Percentiles rank a stretch among this genome's conserved stretches.
These are phyloP conservation scores for Boletus pseudopeckii DNA, from an alignment of 768 basidiomycete species.

Conservation along the genomic window DNA sequence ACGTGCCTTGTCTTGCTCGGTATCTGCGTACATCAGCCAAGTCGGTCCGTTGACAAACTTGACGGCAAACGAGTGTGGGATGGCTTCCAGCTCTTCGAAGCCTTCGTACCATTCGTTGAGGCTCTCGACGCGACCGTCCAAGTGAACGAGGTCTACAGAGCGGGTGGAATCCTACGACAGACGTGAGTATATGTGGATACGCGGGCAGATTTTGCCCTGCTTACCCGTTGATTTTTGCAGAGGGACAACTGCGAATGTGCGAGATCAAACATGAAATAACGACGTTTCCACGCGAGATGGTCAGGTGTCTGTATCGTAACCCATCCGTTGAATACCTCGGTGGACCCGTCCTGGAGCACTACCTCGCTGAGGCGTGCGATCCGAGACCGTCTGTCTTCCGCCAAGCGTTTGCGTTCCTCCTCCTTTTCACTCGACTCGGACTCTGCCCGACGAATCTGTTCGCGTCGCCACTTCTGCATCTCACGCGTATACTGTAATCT, in stretches of 20 bases:
- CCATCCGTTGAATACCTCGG: conserved; percentile 50
- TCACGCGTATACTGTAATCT: conserved; percentile 49
- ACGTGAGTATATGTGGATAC: conserved; percentile 1
- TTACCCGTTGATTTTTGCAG: conserved; percentile 51
- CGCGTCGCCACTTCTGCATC: conserved; percentile 51
- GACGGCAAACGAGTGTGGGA: conserved; percentile 63
- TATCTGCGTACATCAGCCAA: conserved; percentile 62
- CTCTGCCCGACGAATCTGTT: conserved; percentile 44
- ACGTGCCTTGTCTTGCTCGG: conserved; percentile 59
- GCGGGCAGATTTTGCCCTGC: not conserved
- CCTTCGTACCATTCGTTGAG: conserved; percentile 65
- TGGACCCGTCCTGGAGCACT: conserved; percentile 40
- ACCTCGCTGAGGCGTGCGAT: conserved; percentile 45
- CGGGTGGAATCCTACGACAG: conserved; percentile 26
- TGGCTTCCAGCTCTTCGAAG: conserved; percentile 62
- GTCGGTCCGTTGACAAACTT: conserved; percentile 50
- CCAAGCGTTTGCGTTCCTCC: conserved; percentile 39
- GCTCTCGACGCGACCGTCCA: conserved; percentile 44
- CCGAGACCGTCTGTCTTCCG: conserved; percentile 37
- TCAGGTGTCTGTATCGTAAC: conserved; percentile 57
- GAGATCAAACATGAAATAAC: conserved; percentile 55
- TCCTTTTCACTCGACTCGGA: conserved; percentile 44
- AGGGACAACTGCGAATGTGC: conserved; percentile 43
- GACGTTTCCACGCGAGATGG: conserved; percentile 56
- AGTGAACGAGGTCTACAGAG: conserved; percentile 36